These are phyloP conservation scores for Teunomyces barrocoloradensis DNA, from an alignment of 805 yeast genomes.

Conservation along the genomic window DNA sequence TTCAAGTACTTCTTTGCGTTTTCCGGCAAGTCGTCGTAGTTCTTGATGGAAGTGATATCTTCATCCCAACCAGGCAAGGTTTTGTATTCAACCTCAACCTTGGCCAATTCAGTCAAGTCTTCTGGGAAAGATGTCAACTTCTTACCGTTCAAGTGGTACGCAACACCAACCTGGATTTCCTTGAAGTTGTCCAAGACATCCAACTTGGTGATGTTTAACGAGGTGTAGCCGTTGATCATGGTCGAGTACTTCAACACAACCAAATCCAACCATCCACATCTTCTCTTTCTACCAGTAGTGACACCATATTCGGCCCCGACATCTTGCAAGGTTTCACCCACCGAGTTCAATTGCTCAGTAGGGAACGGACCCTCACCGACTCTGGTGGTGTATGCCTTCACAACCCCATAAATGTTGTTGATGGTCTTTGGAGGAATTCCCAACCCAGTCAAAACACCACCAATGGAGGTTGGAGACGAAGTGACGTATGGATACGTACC, in stretches of 20 bases:
- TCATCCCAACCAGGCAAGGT: conserved; percentile 93
- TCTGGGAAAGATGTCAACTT: conserved; percentile 83
- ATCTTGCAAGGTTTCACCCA: conserved; percentile 81
- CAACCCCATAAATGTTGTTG: conserved; percentile 87
- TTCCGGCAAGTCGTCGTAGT: conserved; percentile 78
- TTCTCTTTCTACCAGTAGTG: conserved; percentile 97
- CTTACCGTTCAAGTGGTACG: conserved; percentile 79
- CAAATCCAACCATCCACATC: conserved; percentile 98
- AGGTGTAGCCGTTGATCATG: conserved; percentile 91
- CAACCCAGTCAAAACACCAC: conserved; percentile 96
- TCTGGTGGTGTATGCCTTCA: conserved; percentile 97
- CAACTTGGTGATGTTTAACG: conserved; percentile 89
- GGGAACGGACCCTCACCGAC: conserved; percentile 99
- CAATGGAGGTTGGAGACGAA: conserved; percentile 92
- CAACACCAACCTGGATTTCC: conserved; percentile 84
- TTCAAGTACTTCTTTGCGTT: conserved; percentile 82
- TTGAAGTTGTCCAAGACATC: conserved; percentile 91
- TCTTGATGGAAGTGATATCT: conserved; percentile 70
- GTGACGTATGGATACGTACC: conserved; percentile 99
- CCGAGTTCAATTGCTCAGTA: conserved; percentile 86
- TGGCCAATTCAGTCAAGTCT: conserved; percentile 75
- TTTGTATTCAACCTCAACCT: conserved; percentile 88
- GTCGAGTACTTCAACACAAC: conserved; percentile 92
- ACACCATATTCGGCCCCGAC: conserved; percentile 98
- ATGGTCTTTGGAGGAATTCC: conserved; percentile 92